Base-by-base conservation (phyloP, 805 yeast genomes). In the Metschnikowia koreensis region DNA sequence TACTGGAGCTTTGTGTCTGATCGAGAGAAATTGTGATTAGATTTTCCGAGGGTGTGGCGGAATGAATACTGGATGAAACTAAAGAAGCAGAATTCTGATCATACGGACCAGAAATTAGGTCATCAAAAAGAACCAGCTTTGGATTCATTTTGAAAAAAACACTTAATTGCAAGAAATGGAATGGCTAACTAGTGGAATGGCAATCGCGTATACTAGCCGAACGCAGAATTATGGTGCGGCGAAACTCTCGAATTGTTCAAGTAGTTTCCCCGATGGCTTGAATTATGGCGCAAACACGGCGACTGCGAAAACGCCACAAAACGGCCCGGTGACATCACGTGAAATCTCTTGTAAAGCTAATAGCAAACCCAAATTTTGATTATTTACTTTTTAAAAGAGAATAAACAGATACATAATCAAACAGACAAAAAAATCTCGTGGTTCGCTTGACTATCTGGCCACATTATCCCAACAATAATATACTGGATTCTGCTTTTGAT, bases 111-210 rank as follows among this genome's bases (percentile, higher is more conserved):
- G 31, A 37, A 33, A 29, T n/a, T 10, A 38, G 38, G n/a, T 48
- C 52, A 39, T 45, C 52, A 12, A 50, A 50, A 36, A 50, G 52
- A 12, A 50, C 45, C 52, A 50, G 52, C n/a, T 36, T 44, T 37
- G 46, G 16, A 33, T 45, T 50, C 48, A 44, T 50, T 40, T 31
- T 31, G 10, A 31, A 6, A 31, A 29, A 31, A 31, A 31, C 22
- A 22, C 22, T 22, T 22, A 22, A 22, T 22, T 22, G 22, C 22
- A 22, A 22, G 22, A 4, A 22, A 4, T 22, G 42, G 15, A 9
- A 11, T 28, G 42, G 48, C 44, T n/a, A 41, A 41, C 7, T 27
- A 16, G n/a, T 28, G 5, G 27, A 27, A n/a, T 28, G 44, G 28
- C 16, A n/a, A 41, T 41, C 44, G 31, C 22, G 44, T 28, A 34